Percentiles rank a stretch among this genome's conserved stretches.
Evolutionary conservation across 805 yeast genomes (phyloP).

Genomic region (Candida yuanshanica): DNA sequence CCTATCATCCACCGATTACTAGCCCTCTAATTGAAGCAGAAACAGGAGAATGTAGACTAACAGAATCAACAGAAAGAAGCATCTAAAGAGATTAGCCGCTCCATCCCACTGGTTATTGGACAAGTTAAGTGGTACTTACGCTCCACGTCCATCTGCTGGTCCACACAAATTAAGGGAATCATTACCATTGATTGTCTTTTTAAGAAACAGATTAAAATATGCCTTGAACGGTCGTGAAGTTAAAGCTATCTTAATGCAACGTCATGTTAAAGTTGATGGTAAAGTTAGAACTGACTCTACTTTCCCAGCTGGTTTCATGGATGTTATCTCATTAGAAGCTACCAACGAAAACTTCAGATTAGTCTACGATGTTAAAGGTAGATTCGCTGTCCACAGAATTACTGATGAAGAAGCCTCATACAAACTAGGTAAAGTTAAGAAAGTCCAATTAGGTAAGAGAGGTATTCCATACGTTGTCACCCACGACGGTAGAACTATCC

Average conservation of each 20-base stretch:
- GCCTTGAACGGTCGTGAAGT: slow-evolving; percentile 99
- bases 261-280: slow-evolving; percentile 97
- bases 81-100: slow-evolving; percentile 99
- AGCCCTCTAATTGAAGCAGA: no score
- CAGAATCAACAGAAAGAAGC: slow-evolving; percentile 73
- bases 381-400: slow-evolving; percentile 99
- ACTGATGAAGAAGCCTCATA: slow-evolving; percentile 97
- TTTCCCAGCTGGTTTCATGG: slow-evolving; percentile 99
- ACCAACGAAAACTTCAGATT: slow-evolving; percentile 99
- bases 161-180: slow-evolving; percentile 99
- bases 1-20: no score
- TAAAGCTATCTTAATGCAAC: slow-evolving; percentile 96
- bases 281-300: slow-evolving; percentile 99
- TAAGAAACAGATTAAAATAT: slow-evolving; percentile 98
- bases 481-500: slow-evolving; percentile 99
- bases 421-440: slow-evolving; percentile 98
- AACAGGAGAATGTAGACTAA: slow-evolving; percentile 16
- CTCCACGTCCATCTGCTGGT: slow-evolving; percentile 99
- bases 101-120: slow-evolving; percentile 99
- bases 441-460: slow-evolving; percentile 96
- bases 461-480: slow-evolving; percentile 98
- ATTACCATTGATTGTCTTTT: slow-evolving; percentile 91
- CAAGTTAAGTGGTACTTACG: slow-evolving; percentile 98
- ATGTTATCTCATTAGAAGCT: slow-evolving; percentile 93
- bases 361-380: slow-evolving; percentile 97